Base-by-base conservation (phyloP, 202 grass and related monocot genomes). In the Panicum virgatum region DNA sequence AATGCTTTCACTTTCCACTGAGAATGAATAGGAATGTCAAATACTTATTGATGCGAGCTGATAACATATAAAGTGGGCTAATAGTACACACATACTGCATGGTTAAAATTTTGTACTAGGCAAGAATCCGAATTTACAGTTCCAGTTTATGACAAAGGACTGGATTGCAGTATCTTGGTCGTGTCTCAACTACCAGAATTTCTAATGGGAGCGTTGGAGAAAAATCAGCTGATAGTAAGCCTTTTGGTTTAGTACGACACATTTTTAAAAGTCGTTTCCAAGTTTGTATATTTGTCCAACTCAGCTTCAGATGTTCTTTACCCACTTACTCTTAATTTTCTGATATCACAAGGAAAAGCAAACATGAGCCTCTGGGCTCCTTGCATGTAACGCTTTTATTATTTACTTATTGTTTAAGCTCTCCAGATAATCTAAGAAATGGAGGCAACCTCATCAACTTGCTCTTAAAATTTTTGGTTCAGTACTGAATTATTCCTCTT, bases 1-100 rank as follows among this genome's bases (percentile, higher is more conserved):
- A 72, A 62, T 84, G 15, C 53, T 69, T 50, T 83, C 44, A 38
- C 76, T 84, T 88, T 76, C 82, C 76, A 43, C 74, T 57, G 51
- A 67, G 61, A 80, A 54, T 45, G 61, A 34, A 66, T 70, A 73
- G 39, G 47, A 88, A 79, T 79, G 60, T 67, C 50, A 79, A 73
- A 83, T 79, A 83, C 38, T 60, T 78, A 47, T 88, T 88, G 22
- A 57, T 79, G 75, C 60, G 29, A 61, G 60, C 66, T 61, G 62
- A 69, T 76, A 38, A 27, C 6, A 62, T 75, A 73, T 34, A 74
- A 79, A 22, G 30, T 51, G 60, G 74, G 29, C 67, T 66, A 69
- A 75, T 84, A 38, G 32, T 6, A 62, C 75, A 73, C 45, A 60
- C 42, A 51, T 75, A 78, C 13, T 13, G 32, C 68, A 62, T 15